Base-by-base conservation (phyloP, 2,329 filamentous ascomycete species). In the Cytospora piceae region DNA sequence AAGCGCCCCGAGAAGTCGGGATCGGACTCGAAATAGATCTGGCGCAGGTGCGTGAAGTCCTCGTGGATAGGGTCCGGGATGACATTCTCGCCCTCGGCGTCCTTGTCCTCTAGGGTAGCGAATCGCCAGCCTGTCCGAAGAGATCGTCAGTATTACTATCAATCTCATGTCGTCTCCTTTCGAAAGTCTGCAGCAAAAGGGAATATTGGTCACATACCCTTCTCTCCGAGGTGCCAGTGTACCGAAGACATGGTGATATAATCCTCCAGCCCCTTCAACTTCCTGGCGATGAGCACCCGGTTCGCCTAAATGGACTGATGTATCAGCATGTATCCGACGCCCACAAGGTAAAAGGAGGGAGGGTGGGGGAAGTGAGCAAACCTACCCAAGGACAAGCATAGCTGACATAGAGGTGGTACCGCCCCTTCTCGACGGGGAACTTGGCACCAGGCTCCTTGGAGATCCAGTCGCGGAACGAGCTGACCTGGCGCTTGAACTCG, bases 391-490 rank as follows among this genome's bases (percentile, higher is more conserved):
- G 94, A 78, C 94, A 97, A 8, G 94, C 94, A 78, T 96, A 97
- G 73, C 90, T 94, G 71, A 97, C 90, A 75, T 94, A 99, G 72
- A 99, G 87, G 79, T 99, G 95, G 77, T 99, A 99, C 64, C 95
- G 86, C 61, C 86, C 92, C 79, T 92, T 92, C 79, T 98, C 94
- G 0, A 93, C 86, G 6, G 93, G 91, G 72, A 93, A 97, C 76
- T 89, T 80, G 6, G 92, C 90, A 52, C 86, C 89, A 0, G 87
- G 78, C 71, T 92, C 86, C 69, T 84, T 86, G 37, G 90, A 92
- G 77, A 97, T 91, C 77, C 82, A 91, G 77, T 90, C 87, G 66
- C 95, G 88, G 80, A 98, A 98, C 63, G 87, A 85, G 67, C 92
- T 95, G 69, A 85, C 83, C 76, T 93, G 91, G 68, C 94, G 90